Evolutionary conservation across 345 rosid species (phyloP).

Genomic region (Lepidium africanum): DNA sequence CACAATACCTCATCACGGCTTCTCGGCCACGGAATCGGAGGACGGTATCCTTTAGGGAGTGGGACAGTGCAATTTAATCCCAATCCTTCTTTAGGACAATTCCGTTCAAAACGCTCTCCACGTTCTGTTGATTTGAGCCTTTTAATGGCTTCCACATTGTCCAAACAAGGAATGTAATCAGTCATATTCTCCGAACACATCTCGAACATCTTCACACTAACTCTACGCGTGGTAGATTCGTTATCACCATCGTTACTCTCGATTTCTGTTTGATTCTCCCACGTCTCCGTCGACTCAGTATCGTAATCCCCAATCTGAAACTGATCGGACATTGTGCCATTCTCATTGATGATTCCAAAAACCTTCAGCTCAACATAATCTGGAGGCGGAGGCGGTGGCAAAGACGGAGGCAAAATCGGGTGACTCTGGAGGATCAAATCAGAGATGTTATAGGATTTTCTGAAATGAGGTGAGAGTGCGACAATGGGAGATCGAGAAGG

Average conservation of each 20-base stretch:
- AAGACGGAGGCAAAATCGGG: slow-evolving; percentile 4
- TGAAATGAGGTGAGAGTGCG: slow-evolving; percentile 52
- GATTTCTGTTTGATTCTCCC: slow-evolving; percentile 39
- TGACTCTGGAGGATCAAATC: slow-evolving; percentile 27
- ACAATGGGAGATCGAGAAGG: slow-evolving; percentile 26
- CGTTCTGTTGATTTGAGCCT: slow-evolving; percentile 60
- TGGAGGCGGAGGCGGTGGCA: slow-evolving; percentile 34
- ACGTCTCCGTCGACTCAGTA: slow-evolving; percentile 44
- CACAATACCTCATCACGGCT: slow-evolving; percentile 85
- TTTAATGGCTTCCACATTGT: slow-evolving; percentile 60
- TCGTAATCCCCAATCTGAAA: slow-evolving; percentile 82
- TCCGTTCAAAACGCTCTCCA: slow-evolving; percentile 79
- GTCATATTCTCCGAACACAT: slow-evolving; percentile 56
- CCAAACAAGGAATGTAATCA: slow-evolving; percentile 88
- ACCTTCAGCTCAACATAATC: slow-evolving; percentile 31
- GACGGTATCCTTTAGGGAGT: slow-evolving; percentile 59
- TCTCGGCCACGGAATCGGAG: slow-evolving; percentile 81
- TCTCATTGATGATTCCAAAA: slow-evolving; percentile 70
- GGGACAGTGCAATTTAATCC: slow-evolving; percentile 79
- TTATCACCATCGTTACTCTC: slow-evolving; percentile 12
- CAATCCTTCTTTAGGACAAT: slow-evolving; percentile 62
- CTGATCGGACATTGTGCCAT: slow-evolving; percentile 75
- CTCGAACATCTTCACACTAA: slow-evolving; percentile 32
- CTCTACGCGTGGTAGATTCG: slow-evolving; percentile 14
- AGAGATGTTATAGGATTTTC: slow-evolving; percentile 40